These are phyloP conservation scores for Phoma herbarum DNA, from an alignment of 2,329 filamentous ascomycete genomes.

Conservation along the genomic window DNA sequence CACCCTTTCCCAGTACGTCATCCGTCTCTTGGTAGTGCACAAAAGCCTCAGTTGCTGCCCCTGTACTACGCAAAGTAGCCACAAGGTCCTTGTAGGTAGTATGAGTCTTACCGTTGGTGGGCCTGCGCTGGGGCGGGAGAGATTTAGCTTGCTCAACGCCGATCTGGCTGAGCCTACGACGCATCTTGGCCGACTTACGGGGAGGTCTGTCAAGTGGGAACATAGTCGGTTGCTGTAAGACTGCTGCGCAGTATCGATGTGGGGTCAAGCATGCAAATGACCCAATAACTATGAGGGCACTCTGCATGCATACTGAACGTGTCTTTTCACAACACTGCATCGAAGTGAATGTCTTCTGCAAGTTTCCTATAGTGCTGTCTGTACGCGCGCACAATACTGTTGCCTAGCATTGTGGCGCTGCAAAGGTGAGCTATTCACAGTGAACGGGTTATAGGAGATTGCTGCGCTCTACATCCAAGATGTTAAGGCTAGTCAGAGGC, in stretches of 20 bases:
- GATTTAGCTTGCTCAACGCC: neutral
- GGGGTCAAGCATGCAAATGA: no score
- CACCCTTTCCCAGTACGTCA: neutral
- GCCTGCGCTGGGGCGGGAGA: neutral
- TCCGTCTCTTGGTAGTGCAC: neutral
- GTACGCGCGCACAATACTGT: neutral
- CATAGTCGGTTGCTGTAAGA: neutral
- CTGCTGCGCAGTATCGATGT: neutral
- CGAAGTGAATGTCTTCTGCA: neutral
- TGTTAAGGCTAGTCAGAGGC: neutral
- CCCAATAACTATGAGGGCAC: no score
- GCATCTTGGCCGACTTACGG: neutral
- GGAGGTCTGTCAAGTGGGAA: neutral
- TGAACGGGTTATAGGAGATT: neutral
- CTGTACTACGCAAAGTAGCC: neutral
- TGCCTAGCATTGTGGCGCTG: neutral
- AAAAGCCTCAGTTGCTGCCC: neutral
- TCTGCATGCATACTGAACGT: neutral
- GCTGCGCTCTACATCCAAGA: neutral
- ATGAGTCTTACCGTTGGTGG: neutral
- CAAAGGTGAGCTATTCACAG: neutral
- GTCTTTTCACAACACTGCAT: neutral
- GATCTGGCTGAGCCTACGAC: neutral
- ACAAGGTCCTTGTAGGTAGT: neutral
- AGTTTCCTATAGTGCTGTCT: neutral